Conservation (phyloP, 2,329 filamentous ascomycete species). For the Cladophialophora yegresii region DNA sequence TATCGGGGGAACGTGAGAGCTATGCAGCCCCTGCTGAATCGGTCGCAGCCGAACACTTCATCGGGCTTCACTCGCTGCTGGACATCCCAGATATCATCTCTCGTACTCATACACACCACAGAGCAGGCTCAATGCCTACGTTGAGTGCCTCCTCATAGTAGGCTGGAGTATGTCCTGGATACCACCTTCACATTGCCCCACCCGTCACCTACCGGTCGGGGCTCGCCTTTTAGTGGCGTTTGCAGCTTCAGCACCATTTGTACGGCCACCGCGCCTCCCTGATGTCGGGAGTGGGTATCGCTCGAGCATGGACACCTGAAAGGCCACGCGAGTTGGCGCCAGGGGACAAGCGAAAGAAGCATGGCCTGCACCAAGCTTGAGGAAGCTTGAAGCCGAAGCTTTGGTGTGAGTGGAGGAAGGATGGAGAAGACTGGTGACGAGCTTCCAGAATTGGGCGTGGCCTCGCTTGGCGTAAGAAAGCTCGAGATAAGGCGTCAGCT, state of each 20-base stretch:
- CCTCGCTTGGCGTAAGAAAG: neutral
- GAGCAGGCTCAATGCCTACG: no score
- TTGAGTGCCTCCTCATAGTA: no score
- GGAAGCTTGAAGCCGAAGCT: slow-evolving; percentile 3
- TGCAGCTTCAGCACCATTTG: neutral
- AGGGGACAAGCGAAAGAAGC: slow-evolving; percentile 4
- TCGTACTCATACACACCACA: no score
- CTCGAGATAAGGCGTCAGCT: slow-evolving; percentile 6
- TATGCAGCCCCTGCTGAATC: neutral
- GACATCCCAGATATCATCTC: neutral
- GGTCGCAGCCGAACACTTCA: neutral
- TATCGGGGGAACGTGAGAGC: neutral
- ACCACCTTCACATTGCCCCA: neutral
- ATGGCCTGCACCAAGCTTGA: slow-evolving; percentile 10
- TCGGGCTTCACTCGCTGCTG: no score
- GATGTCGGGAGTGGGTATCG: neutral
- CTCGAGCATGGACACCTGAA: no score
- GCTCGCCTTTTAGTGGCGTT: neutral
- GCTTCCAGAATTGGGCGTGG: neutral
- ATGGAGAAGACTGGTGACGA: neutral
- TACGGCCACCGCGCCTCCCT: neutral
- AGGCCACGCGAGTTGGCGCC: neutral
- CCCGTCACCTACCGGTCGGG: neutral
- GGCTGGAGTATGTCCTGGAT: neutral
- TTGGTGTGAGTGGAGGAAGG: neutral